Conservation (phyloP, 2,329 filamentous ascomycete species). For the Phyllosticta citribraziliensis region DNA sequence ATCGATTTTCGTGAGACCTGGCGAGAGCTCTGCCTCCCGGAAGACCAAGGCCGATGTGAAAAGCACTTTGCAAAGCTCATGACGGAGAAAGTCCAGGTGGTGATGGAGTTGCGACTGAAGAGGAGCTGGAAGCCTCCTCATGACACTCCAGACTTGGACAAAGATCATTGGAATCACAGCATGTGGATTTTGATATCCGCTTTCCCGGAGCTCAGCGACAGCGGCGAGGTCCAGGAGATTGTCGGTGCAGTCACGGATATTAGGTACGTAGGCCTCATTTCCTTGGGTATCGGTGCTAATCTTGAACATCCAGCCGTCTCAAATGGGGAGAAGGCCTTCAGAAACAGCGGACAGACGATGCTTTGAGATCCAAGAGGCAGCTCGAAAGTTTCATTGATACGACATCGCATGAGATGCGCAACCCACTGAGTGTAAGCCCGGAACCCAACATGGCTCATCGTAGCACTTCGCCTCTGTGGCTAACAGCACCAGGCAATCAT, state of each 20-base stretch:
- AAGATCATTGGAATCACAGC: constrained; percentile 14
- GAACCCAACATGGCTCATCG: constrained; percentile 25
- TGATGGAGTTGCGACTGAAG: constrained; percentile 28
- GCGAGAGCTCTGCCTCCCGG: constrained; percentile 20
- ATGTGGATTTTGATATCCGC: constrained; percentile 24
- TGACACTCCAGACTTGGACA: constrained; percentile 7
- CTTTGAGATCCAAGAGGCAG: constrained; percentile 29
- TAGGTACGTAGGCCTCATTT: background rate
- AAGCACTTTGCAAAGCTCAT: constrained; percentile 22
- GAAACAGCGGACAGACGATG: constrained; percentile 26
- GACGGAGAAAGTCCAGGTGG: constrained; percentile 23
- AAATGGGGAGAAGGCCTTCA: constrained; percentile 32
- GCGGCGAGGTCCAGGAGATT: constrained; percentile 22
- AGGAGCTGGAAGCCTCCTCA: constrained; percentile 23
- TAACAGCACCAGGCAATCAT: constrained; percentile 25
- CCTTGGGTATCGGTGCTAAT: background rate
- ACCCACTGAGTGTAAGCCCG: constrained; percentile 22
- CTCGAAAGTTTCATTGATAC: constrained; percentile 32
- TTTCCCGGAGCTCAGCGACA: constrained; percentile 17
- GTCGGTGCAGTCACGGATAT: constrained; percentile 33
- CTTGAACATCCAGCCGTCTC: constrained; percentile 15
- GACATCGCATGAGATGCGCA: constrained; percentile 19
- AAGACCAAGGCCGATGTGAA: constrained; percentile 25
- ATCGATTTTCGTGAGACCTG: constrained; percentile 17
- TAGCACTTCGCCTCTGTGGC: constrained; percentile 29